phyloP scores from a whole-genome alignment of 257 asterid genomes.

The Craterostigma plantagineum region DNA sequence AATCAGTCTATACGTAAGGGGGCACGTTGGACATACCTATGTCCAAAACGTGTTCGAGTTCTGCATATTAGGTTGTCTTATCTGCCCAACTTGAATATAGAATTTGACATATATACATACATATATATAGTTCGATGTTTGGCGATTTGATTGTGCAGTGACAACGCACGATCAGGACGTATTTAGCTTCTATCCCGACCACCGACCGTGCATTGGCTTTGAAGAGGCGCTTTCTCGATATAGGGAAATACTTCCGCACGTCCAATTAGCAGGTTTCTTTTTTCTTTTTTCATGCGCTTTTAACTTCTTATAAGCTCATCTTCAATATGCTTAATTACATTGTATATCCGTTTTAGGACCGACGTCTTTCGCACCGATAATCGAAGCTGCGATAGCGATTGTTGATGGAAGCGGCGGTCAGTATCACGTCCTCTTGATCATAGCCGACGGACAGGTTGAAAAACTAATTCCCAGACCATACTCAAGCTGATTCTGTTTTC shows the following conservation, averaged over 20 bases:
- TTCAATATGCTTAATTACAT: too few relatives aligned
- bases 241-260: slow-evolving; percentile 46
- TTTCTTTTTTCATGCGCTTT: background rate
- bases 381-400: slow-evolving; percentile 59
- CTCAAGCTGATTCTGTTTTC: too few relatives aligned
- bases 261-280: slow-evolving; percentile 59
- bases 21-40: too few relatives aligned
- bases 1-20: too few relatives aligned
- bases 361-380: slow-evolving; percentile 76
- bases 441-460: slow-evolving; percentile 80
- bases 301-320: too few relatives aligned
- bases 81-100: too few relatives aligned
- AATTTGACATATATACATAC: too few relatives aligned
- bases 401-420: slow-evolving; percentile 66
- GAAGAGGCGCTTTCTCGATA: slow-evolving; percentile 73
- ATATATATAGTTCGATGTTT: slow-evolving; percentile 1
- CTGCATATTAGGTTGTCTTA: too few relatives aligned
- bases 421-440: slow-evolving; percentile 79
- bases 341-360: slow-evolving; percentile 32
- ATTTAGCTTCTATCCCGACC: slow-evolving; percentile 81
- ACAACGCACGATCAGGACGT: slow-evolving; percentile 66
- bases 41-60: too few relatives aligned
- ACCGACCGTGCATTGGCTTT: slow-evolving; percentile 77
- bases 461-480: too few relatives aligned
- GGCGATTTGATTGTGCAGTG: slow-evolving; percentile 18